phyloP scores from a whole-genome alignment of 148 eudicot species.

The Euryodendron excelsum region DNA sequence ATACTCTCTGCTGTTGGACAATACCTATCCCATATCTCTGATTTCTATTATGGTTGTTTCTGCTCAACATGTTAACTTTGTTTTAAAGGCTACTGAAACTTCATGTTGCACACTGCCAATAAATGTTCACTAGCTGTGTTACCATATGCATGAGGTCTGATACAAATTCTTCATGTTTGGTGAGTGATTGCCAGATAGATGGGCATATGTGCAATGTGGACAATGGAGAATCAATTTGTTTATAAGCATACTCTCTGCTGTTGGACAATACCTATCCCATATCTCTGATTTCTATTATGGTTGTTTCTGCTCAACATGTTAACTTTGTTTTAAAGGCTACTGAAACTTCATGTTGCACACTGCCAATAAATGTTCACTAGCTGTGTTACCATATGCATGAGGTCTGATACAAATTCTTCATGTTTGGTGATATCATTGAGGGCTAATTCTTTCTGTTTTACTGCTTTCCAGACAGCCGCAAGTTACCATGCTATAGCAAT shows the following conservation, averaged over 20 bases:
- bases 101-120: too few species aligned
- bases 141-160: not conserved
- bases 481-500: conserved; percentile 99
- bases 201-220: not conserved
- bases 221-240: not conserved
- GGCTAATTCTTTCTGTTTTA: conserved; percentile 12
- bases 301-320: not conserved
- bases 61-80: not conserved
- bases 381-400: not conserved
- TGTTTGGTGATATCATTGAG: not conserved
- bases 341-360: too few species aligned
- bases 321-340: not conserved
- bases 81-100: not conserved
- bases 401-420: not conserved
- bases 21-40: not conserved
- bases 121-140: not conserved
- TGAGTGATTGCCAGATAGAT: not conserved
- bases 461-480: conserved; percentile 86
- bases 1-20: not conserved
- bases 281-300: conserved; percentile 1
- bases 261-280: not conserved
- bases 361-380: not conserved
- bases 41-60: not conserved
- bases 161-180: not conserved
- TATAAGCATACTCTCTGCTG: not conserved